These are phyloP conservation scores for Bipolaris victoriae DNA, from an alignment of 2,329 filamentous ascomycete species.

Conservation along the genomic window DNA sequence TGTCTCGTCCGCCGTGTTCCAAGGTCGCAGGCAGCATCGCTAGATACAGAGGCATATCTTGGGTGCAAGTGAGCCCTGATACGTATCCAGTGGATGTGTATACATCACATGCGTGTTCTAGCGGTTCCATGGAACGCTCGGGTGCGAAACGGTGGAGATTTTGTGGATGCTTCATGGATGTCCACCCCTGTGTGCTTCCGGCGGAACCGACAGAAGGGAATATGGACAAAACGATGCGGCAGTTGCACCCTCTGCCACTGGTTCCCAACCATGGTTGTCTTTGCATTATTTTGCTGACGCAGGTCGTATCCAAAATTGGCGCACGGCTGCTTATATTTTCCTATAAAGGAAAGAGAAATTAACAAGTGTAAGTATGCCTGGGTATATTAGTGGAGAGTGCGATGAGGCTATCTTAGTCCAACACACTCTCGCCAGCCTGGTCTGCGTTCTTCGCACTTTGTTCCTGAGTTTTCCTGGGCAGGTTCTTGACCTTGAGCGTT, in stretches of 20 bases:
- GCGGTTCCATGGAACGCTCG: constrained; percentile 8
- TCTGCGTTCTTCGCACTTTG: background rate
- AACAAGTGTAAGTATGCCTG: background rate
- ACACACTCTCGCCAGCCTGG: constrained; percentile 5
- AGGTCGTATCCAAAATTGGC: background rate
- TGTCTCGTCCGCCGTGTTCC: constrained; percentile 11
- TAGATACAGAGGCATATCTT: constrained; percentile 4
- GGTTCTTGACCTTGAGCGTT: constrained; percentile 57
- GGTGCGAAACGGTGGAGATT: constrained; percentile 1
- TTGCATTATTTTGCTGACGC: background rate
- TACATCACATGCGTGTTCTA: background rate
- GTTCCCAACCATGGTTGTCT: background rate
- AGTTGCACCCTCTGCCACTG: background rate
- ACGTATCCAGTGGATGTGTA: background rate
- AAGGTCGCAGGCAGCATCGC: constrained; percentile 19
- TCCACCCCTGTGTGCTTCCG: background rate
- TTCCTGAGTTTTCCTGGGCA: constrained; percentile 9
- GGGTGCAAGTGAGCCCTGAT: background rate
- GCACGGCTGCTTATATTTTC: background rate
- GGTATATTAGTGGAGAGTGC: background rate
- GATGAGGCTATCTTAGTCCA: constrained; percentile 4
- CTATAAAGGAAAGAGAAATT: background rate
- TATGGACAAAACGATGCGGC: background rate
- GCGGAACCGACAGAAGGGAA: constrained; percentile 1
- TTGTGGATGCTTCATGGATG: constrained; percentile 2